Conservation (phyloP, 2,329 filamentous ascomycete genomes). For the Moelleriella libera region DNA sequence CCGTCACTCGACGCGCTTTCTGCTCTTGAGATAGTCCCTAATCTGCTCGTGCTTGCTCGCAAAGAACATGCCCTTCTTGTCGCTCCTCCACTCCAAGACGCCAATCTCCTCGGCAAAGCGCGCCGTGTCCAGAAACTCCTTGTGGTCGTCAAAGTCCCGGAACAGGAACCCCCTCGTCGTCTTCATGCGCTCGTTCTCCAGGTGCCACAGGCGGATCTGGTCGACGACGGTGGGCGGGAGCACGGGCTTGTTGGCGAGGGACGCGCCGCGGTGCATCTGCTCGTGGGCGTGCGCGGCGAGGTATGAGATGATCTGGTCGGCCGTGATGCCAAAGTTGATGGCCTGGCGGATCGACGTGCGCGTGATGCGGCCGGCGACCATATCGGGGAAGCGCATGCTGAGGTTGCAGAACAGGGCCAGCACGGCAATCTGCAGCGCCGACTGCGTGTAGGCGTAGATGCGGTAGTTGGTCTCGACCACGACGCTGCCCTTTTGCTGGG, state of each 20-base stretch:
- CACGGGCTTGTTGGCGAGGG: slow-evolving; percentile 48
- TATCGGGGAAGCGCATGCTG: slow-evolving; percentile 82
- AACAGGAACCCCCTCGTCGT: slow-evolving; percentile 75
- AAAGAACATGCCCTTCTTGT: slow-evolving; percentile 74
- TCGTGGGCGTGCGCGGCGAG: slow-evolving; percentile 87
- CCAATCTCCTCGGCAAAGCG: slow-evolving; percentile 83
- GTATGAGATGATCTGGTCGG: slow-evolving; percentile 90
- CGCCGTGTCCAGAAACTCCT: slow-evolving; percentile 56
- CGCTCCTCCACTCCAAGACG: slow-evolving; percentile 76
- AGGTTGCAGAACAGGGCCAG: slow-evolving; percentile 81
- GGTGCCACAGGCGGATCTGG: slow-evolving; percentile 94
- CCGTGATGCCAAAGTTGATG: slow-evolving; percentile 81
- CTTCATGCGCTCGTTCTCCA: slow-evolving; percentile 90
- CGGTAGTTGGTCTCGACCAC: slow-evolving; percentile 98
- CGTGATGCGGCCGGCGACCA: slow-evolving; percentile 83
- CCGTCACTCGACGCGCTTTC: slow-evolving; percentile 32
- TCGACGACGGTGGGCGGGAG: slow-evolving; percentile 93
- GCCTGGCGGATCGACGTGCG: slow-evolving; percentile 79
- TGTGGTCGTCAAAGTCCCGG: slow-evolving; percentile 63
- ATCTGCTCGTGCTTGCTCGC: slow-evolving; percentile 86
- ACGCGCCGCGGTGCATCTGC: slow-evolving; percentile 64
- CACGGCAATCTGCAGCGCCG: slow-evolving; percentile 86
- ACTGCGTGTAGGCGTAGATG: slow-evolving; percentile 91
- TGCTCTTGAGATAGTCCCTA: slow-evolving; percentile 59
- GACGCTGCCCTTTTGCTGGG: slow-evolving; percentile 60